phyloP scores from a whole-genome alignment of 768 basidiomycete genomes.

The Sporobolomyces roseus region DNA sequence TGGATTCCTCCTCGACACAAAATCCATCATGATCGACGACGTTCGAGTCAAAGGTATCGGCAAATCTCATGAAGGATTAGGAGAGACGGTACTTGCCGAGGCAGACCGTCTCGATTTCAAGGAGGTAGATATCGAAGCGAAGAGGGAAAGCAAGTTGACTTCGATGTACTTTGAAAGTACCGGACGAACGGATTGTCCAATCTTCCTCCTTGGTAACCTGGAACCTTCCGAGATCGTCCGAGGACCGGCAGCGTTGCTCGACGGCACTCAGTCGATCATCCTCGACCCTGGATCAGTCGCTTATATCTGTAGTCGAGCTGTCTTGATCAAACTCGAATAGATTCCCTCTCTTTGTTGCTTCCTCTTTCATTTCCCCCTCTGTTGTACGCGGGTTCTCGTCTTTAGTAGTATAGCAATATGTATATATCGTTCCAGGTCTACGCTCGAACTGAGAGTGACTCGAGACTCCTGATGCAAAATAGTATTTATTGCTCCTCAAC shows the following conservation, averaged over 20 bases:
- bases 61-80: constrained; percentile 78
- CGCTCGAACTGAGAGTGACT: too few species aligned
- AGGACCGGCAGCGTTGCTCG: constrained; percentile 91
- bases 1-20: constrained; percentile 82
- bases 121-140: constrained; percentile 48
- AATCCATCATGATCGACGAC: constrained; percentile 81
- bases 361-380: background rate
- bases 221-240: constrained; percentile 65
- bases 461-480: too few species aligned
- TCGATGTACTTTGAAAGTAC: constrained; percentile 78
- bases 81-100: constrained; percentile 73
- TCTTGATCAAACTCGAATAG: constrained; percentile 23
- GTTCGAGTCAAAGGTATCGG: constrained; percentile 83
- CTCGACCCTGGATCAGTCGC: constrained; percentile 49
- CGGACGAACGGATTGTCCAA: constrained; percentile 74
- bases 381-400: too few species aligned
- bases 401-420: too few species aligned
- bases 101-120: constrained; percentile 57
- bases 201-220: constrained; percentile 67
- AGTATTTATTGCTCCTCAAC: constrained; percentile 8
- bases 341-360: background rate
- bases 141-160: constrained; percentile 23
- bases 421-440: too few species aligned
- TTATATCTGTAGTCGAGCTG: constrained; percentile 25
- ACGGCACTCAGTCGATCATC: constrained; percentile 91